Evolutionary conservation across 768 basidiomycete genomes (phyloP), one percentile per base, ranked within the genome.

Genomic region (Filobasidium wieringae): DNA sequence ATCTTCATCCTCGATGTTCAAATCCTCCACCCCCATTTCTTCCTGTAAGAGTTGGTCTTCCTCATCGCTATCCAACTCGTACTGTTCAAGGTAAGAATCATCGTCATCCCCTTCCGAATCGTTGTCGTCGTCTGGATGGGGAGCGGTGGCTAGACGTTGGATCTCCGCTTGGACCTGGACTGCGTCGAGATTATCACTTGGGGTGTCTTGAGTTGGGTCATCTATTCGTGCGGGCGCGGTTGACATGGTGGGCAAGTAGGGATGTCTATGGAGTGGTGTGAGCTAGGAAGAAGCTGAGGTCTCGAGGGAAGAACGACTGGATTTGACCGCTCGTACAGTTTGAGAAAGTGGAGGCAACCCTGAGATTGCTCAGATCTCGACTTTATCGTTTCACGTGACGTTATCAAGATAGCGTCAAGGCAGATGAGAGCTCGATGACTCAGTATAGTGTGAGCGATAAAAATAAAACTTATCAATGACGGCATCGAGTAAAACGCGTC

Each of bases 1-100:
- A 55, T 75, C 74, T 56, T 73, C 74, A 45, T 73, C 70, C 26
- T 75, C 69, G 24, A 73, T 65, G 30, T 68, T 70, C 61, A 66
- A 53, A 14, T 64, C 63, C 12, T 64, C 63, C 17, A 55, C 43
- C 40, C 61, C 66, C 12, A 61, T 57, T 33, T 62, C 60, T 17
- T 61, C 64, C 7, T 66, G 61, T 1, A 43, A 50, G 15, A 58
- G 60, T 17, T 34, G 53, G 1, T 60, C 60, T n/a, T 59, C 64
- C 30, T 63, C 57, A 11, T 47, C 43, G 24, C 43, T 47, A 24
- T 47, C 43, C 43, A 47, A 26, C 43, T 47, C 43, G 14, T 47
- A 47, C 43, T 47, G 43, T 27, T 47, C 15, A 19, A 47, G 43
- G 14, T 47, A 47, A 19, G 22, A 15, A 22, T 40, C 37, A 40